Evolutionary conservation across 2,329 filamentous ascomycete species (phyloP).

Genomic region (Paecilomyces formosus): DNA sequence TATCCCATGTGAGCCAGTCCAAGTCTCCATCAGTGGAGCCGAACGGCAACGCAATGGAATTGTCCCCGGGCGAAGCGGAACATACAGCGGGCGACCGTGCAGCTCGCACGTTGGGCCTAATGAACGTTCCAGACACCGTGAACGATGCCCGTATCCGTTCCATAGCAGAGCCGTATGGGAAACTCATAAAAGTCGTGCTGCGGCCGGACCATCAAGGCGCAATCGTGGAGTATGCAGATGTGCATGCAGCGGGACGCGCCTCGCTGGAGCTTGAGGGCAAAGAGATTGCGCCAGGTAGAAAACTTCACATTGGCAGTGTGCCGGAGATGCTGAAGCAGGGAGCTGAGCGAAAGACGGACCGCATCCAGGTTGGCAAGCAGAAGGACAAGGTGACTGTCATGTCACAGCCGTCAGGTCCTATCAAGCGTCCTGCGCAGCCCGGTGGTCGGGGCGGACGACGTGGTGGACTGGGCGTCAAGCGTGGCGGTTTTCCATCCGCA

Average conservation of each 20-base stretch:
- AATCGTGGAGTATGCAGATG: conserved; percentile 71
- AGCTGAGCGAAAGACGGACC: conserved; percentile 33
- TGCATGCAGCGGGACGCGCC: conserved; percentile 60
- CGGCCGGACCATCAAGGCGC: conserved; percentile 78
- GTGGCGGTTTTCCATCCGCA: conserved; percentile 16
- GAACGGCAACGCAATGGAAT: conserved; percentile 17
- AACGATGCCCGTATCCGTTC: conserved; percentile 76
- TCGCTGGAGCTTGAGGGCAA: conserved; percentile 39
- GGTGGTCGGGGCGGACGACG: conserved; percentile 35
- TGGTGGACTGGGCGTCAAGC: conserved; percentile 45
- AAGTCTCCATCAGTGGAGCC: conserved; percentile 29
- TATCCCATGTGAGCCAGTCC: conserved; percentile 30
- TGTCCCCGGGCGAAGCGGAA: conserved; percentile 32
- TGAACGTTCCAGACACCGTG: conserved; percentile 85
- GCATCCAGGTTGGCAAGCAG: conserved; percentile 32
- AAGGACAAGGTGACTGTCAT: conserved; percentile 24
- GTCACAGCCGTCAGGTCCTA: conserved; percentile 25
- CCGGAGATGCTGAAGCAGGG: conserved; percentile 41
- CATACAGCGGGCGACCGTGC: conserved; percentile 39
- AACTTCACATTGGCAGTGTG: conserved; percentile 44
- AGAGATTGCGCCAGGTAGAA: conserved; percentile 37
- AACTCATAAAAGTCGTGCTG: conserved; percentile 67
- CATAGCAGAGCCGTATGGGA: conserved; percentile 63
- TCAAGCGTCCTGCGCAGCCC: conserved; percentile 41
- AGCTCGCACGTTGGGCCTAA: conserved; percentile 68